A percentile compares a stretch with the other conserved stretches of the same genome.
phyloP scores from a whole-genome alignment of 2,329 filamentous ascomycete genomes.

The Phaeosphaeria sp. region DNA sequence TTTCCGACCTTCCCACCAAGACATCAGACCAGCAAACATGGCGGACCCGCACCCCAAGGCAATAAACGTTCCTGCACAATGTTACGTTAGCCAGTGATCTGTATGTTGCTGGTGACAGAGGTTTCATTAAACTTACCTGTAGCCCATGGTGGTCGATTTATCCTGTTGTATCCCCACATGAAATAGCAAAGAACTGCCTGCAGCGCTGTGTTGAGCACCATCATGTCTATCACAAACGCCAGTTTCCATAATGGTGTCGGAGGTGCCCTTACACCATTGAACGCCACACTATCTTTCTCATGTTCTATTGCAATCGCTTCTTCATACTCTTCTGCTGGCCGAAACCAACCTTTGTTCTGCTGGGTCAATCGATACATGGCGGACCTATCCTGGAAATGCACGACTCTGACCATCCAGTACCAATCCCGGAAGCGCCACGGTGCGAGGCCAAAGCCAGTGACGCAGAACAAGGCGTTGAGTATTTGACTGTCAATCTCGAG shows the following conservation, averaged over 20 bases:
- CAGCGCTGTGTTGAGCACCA: conserved; percentile 78
- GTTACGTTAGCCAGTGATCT: no score
- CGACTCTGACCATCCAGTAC: conserved; percentile 68
- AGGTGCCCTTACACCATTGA: conserved; percentile 72
- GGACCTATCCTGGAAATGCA: conserved; percentile 54
- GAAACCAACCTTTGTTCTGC: conserved; percentile 77
- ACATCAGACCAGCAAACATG: conserved; percentile 70
- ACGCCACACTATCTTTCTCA: conserved; percentile 54
- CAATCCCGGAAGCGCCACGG: conserved; percentile 85
- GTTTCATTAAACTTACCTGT: conserved; percentile 63
- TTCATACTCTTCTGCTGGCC: conserved; percentile 68
- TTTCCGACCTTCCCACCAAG: conserved; percentile 69
- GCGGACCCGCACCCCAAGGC: conserved; percentile 73
- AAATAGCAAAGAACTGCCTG: conserved; percentile 75
- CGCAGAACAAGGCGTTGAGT: conserved; percentile 82
- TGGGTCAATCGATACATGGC: conserved; percentile 71
- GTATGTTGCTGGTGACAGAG: neutral
- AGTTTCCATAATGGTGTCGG: conserved; percentile 75
- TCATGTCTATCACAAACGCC: conserved; percentile 78
- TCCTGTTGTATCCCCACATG: conserved; percentile 82
- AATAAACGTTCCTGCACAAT: conserved; percentile 61
- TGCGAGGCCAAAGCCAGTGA: conserved; percentile 82
- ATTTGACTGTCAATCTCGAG: conserved; percentile 85
- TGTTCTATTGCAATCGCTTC: conserved; percentile 43
- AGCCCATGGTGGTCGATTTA: conserved; percentile 74